Conservation (phyloP, 768 basidiomycete species). For the Mycena olivaceomarginata region DNA sequence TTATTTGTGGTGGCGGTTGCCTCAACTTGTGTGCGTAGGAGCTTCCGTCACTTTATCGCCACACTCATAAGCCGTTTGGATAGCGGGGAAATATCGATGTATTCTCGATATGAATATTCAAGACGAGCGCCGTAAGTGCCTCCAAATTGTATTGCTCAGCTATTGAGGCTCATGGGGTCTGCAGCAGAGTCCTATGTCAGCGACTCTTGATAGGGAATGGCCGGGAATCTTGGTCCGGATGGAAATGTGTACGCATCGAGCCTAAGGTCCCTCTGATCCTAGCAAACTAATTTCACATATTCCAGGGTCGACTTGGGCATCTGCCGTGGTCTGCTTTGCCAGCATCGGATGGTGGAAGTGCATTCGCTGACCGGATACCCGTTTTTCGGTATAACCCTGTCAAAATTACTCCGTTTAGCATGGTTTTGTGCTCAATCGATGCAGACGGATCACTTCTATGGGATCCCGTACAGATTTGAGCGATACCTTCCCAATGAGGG, state of each 20-base stretch:
- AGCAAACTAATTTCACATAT: neutral
- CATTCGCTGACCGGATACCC: conserved; percentile 20
- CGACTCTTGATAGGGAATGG: conserved; percentile 12
- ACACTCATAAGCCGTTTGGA: neutral
- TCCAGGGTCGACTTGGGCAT: conserved; percentile 19
- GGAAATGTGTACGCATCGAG: conserved; percentile 11
- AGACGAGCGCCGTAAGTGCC: neutral
- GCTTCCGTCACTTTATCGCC: neutral
- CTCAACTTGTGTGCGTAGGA: conserved; percentile 26
- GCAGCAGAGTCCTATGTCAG: neutral
- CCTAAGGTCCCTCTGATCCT: neutral
- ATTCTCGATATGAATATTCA: conserved; percentile 18
- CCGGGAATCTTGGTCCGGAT: conserved; percentile 17
- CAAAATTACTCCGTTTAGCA: no score
- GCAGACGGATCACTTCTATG: no score
- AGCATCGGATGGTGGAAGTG: conserved; percentile 35
- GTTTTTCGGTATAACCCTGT: no score
- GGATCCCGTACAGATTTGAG: no score
- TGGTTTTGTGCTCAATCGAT: no score
- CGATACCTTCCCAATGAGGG: no score
- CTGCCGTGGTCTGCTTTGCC: conserved; percentile 21
- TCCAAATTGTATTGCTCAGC: neutral
- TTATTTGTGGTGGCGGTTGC: conserved; percentile 20
- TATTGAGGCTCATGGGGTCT: neutral
- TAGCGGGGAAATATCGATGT: conserved; percentile 36